A percentile compares a stretch with the other conserved stretches of the same genome.
These are phyloP conservation scores for Acanthamoeba healyi DNA, from an alignment of 208 protist genomes.

Conservation along the genomic window DNA sequence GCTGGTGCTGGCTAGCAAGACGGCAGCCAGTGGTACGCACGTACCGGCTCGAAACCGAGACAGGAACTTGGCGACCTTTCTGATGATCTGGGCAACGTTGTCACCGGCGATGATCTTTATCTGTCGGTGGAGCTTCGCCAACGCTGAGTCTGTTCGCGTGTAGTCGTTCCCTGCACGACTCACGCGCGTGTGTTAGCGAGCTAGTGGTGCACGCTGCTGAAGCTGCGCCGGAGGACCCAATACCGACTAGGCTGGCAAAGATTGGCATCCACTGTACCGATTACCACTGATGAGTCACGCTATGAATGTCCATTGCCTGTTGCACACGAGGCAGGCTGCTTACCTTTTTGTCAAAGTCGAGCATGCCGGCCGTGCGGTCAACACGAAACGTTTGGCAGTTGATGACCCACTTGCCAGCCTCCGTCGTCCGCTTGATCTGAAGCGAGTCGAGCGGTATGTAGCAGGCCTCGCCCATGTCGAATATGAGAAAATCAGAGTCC, in stretches of 20 bases:
- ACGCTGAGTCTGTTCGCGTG: neutral
- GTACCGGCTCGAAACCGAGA: neutral
- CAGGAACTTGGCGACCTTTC: constrained; percentile 5
- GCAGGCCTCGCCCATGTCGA: constrained; percentile 32
- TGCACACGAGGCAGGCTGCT: neutral
- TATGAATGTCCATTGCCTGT: neutral
- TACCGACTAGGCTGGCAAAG: constrained; percentile 29
- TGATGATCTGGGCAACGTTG: constrained; percentile 10
- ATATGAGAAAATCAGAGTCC: constrained; percentile 64
- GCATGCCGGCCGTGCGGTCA: neutral
- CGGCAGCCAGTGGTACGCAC: neutral
- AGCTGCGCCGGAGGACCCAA: no score
- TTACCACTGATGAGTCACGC: neutral
- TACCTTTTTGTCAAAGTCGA: constrained; percentile 57
- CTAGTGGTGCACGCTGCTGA: no score
- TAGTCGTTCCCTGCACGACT: neutral
- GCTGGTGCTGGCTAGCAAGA: no score
- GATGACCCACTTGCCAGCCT: constrained; percentile 23
- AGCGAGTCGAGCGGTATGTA: constrained; percentile 42
- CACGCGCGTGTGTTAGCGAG: no score
- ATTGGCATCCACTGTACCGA: constrained; percentile 5
- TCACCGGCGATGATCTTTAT: constrained; percentile 15
- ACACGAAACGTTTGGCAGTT: constrained; percentile 32
- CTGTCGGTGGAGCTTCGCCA: constrained; percentile 7
- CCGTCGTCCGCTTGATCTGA: neutral